Conservation (phyloP, 805 yeast species). For the Yamadazyma kitorensis region DNA sequence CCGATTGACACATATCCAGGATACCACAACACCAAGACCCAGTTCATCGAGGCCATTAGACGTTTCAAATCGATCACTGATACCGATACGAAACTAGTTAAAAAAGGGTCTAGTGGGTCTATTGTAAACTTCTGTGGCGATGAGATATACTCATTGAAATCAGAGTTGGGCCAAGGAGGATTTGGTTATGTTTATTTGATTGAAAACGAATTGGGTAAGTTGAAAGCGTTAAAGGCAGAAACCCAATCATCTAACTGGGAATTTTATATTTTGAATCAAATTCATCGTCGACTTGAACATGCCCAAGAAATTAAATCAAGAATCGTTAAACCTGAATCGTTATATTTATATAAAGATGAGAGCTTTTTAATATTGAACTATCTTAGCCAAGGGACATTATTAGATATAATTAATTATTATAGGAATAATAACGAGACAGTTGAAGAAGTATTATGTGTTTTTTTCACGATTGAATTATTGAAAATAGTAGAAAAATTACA, state of each 20-base stretch:
- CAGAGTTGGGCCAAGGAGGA: conserved; percentile 76
- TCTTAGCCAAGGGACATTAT: conserved; percentile 66
- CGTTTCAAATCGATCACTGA: conserved; percentile 38
- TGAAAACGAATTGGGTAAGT: conserved; percentile 52
- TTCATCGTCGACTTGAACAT: conserved; percentile 39
- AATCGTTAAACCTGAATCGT: conserved; percentile 48
- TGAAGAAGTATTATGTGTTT: conserved; percentile 64
- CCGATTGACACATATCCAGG: conserved; percentile 31
- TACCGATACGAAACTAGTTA: conserved; percentile 30
- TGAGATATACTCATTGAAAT: conserved; percentile 46
- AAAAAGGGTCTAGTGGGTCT: conserved; percentile 34
- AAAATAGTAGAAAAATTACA: conserved; percentile 63
- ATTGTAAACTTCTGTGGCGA: conserved; percentile 44
- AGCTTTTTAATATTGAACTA: conserved; percentile 65
- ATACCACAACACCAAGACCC: conserved; percentile 20
- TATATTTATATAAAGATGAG: conserved; percentile 62
- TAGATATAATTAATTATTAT: conserved; percentile 61
- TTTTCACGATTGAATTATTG: conserved; percentile 62
- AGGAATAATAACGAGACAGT: conserved; percentile 24
- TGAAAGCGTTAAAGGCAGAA: conserved; percentile 71
- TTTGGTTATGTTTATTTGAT: conserved; percentile 73
- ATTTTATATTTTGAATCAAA: conserved; percentile 63
- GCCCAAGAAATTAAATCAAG: conserved; percentile 18
- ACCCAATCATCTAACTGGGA: conserved; percentile 77
- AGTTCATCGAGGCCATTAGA: conserved; percentile 13